Conservation (phyloP, 768 basidiomycete genomes). For the Trametes villosa region DNA sequence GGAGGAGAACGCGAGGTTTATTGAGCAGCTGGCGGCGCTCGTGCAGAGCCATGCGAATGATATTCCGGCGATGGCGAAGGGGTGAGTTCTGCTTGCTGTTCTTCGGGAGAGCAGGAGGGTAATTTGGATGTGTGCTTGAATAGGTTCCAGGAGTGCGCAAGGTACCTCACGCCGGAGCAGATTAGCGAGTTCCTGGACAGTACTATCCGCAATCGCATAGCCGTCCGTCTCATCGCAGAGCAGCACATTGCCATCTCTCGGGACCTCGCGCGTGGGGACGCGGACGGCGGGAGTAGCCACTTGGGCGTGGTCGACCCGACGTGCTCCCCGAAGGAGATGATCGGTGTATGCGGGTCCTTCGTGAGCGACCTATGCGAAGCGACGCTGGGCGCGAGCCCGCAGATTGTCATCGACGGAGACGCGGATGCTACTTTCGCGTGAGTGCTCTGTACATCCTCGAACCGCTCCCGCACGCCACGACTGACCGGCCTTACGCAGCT, state of each 20-base stretch:
- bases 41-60: conserved; percentile 85
- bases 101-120: neutral
- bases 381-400: conserved; percentile 73
- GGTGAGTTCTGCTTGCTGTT: conserved; percentile 45
- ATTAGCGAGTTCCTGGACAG: conserved; percentile 82
- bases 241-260: conserved; percentile 87
- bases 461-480: too few relatives aligned
- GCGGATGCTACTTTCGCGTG: conserved; percentile 77
- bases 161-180: conserved; percentile 82
- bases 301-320: conserved; percentile 76
- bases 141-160: conserved; percentile 85
- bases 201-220: conserved; percentile 85
- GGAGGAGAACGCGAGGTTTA: conserved; percentile 71
- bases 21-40: conserved; percentile 66
- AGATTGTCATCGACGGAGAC: conserved; percentile 72
- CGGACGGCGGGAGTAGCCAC: conserved; percentile 43
- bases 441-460: conserved; percentile 38
- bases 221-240: conserved; percentile 86
- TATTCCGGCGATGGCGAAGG: conserved; percentile 90
- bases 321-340: conserved; percentile 75
- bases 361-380: conserved; percentile 85
- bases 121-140: neutral
- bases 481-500: conserved; percentile 48
- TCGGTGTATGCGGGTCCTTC: conserved; percentile 80
- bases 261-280: conserved; percentile 49